Percentiles rank a stretch among this genome's conserved stretches.
phyloP scores from a whole-genome alignment of 345 rosid genomes.

The Eucalyptus grandis region DNA sequence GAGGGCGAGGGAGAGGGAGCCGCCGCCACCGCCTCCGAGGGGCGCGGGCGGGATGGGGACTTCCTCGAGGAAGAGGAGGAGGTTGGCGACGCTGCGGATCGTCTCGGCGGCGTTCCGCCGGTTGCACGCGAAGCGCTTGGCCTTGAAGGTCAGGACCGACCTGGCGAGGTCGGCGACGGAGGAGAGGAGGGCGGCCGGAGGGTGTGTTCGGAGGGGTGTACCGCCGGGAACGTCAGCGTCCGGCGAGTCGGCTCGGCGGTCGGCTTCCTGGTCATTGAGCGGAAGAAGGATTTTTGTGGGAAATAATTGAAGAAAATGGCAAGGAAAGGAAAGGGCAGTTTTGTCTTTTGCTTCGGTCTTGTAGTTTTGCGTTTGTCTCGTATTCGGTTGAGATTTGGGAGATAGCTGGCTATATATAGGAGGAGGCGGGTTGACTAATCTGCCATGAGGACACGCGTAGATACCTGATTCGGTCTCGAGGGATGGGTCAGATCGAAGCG shows the following conservation, averaged over 20 bases:
- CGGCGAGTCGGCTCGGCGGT: constrained; percentile 30
- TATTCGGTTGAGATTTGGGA: neutral
- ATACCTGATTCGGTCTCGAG: neutral
- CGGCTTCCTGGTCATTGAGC: neutral
- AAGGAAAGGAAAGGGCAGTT: neutral
- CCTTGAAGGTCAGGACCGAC: constrained; percentile 23
- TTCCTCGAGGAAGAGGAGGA: constrained; percentile 41
- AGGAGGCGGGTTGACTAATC: neutral
- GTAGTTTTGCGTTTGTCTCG: neutral
- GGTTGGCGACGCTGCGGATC: constrained; percentile 36
- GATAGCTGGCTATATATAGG: neutral
- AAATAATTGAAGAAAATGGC: neutral
- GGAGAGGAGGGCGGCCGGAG: constrained; percentile 30
- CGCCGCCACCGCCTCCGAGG: constrained; percentile 9
- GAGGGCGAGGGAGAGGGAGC: constrained; percentile 9
- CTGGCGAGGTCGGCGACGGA: constrained; percentile 35
- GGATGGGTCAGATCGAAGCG: neutral
- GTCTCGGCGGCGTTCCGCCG: constrained; percentile 26
- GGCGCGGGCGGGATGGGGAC: constrained; percentile 8
- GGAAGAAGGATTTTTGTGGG: neutral
- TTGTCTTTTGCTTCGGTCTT: neutral
- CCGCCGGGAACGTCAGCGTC: constrained; percentile 56
- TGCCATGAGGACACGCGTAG: neutral
- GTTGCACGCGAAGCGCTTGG: constrained; percentile 30
- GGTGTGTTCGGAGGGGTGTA: constrained; percentile 35